These are phyloP conservation scores for Neophaeococcomyces mojaviensis DNA, from an alignment of 2,329 filamentous ascomycete genomes.

Conservation along the genomic window DNA sequence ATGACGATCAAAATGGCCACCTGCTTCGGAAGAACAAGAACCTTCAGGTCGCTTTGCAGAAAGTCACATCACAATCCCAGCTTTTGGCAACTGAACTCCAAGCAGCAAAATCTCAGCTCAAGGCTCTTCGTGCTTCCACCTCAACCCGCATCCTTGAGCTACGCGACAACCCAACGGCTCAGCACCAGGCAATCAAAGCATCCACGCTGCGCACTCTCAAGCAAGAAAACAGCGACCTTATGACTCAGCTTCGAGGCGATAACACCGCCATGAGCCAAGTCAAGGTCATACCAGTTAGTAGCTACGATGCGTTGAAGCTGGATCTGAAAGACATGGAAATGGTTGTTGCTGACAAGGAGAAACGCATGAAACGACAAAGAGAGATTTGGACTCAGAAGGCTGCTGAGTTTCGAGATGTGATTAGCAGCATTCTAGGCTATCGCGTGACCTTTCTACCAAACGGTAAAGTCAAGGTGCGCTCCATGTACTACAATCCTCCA, in stretches of 20 bases:
- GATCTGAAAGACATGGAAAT: slow-evolving; percentile 67
- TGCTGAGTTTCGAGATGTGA: slow-evolving; percentile 89
- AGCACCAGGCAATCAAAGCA: slow-evolving; percentile 76
- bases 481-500: slow-evolving; percentile 71
- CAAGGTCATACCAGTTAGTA: slow-evolving; percentile 66
- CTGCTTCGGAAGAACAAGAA: slow-evolving; percentile 81
- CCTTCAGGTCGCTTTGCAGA: slow-evolving; percentile 68
- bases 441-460: slow-evolving; percentile 95
- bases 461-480: slow-evolving; percentile 86
- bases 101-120: slow-evolving; percentile 65
- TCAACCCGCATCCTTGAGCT: slow-evolving; percentile 78
- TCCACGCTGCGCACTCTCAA: slow-evolving; percentile 69
- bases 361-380: slow-evolving; percentile 76
- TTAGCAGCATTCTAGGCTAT: slow-evolving; percentile 87
- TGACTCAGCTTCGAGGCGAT: slow-evolving; percentile 58
- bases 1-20: slow-evolving; percentile 62
- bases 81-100: slow-evolving; percentile 69
- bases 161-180: slow-evolving; percentile 83
- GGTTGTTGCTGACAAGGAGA: slow-evolving; percentile 62
- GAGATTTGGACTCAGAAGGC: slow-evolving; percentile 90
- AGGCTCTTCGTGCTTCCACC: slow-evolving; percentile 56
- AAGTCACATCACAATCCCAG: slow-evolving; percentile 61
- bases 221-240: slow-evolving; percentile 75
- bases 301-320: slow-evolving; percentile 66
- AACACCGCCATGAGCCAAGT: slow-evolving; percentile 33